Base-by-base conservation (phyloP, 352 stramenopile genomes). In the Globisporangium irregulare region DNA sequence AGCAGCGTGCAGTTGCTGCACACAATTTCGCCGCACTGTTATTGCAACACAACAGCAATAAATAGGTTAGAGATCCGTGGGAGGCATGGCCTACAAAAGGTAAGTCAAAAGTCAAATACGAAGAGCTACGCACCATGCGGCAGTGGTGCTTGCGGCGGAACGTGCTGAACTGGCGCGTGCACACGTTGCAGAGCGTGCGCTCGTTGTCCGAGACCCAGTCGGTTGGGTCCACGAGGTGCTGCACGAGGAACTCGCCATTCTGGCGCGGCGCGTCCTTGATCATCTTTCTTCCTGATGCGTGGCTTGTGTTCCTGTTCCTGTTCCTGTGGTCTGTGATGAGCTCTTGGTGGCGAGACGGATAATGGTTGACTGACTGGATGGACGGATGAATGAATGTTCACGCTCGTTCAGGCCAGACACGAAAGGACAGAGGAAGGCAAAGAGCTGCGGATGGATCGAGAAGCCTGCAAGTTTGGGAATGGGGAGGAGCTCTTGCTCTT, bases 121-220 rank as follows among this genome's bases (percentile, higher is more conserved):
- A 61, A 36, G 24, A 68, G 20, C 38, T 14, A 64, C 74, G 34
- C 70, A 90, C 82, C 84, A 93, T 93, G 64, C 87, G 84, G 72
- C 87, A 95, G 74, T 95, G 87, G 74, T 95, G 87, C 72, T 95
- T 95, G 73, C 87, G 87, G 46, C 85, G 85, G 69, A 95, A 95
- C 18, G 85, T 86, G 63, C 79, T 81, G 51, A 95, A 95, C 22
- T 76, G 74, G 53, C 87, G 84, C 53, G 84, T 91, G 75, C 87
- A 95, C 29, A 95, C 87, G 62, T 85, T 77, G 75, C 87, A 95
- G 34, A 91, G 69, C 15, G 75, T 76, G 43, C 85, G 85, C 46
- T 92, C 82, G 57, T 84, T 75, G 75, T 93, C 85, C 27, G 76
- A 72, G 66, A 95, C 87, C 85, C 85, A 93, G 76, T 95, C 77